phyloP scores from a whole-genome alignment of 371 early-diverging fungal species.

The Mucor velutinosus region DNA sequence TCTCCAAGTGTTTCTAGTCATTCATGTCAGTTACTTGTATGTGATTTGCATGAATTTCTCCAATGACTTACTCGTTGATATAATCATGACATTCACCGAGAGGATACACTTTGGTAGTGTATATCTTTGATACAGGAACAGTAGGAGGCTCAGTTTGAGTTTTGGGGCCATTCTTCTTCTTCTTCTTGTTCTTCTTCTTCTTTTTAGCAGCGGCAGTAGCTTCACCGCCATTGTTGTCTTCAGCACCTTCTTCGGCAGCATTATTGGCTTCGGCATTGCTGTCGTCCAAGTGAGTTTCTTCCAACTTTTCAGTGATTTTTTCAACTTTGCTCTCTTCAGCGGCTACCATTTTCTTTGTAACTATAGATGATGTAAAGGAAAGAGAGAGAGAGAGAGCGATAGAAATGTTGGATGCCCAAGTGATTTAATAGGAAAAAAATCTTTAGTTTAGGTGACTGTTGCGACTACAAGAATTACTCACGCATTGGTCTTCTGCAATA shows the following conservation, averaged over 20 bases:
- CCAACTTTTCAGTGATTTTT: constrained; percentile 12
- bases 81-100: constrained; percentile 77
- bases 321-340: constrained; percentile 18
- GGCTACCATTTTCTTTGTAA: constrained; percentile 12
- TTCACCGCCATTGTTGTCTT: constrained; percentile 1
- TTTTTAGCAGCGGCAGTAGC: constrained; percentile 29
- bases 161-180: constrained; percentile 64
- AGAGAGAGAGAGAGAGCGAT: neutral
- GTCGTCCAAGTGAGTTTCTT: constrained; percentile 21
- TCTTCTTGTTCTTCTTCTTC: constrained; percentile 75
- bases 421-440: neutral
- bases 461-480: neutral
- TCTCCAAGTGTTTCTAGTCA: constrained; percentile 69
- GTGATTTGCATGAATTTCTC: constrained; percentile 6
- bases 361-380: neutral
- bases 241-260: neutral
- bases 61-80: constrained; percentile 62
- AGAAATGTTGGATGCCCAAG: neutral
- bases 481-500: neutral
- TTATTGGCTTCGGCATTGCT: constrained; percentile 1
- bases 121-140: constrained; percentile 80
- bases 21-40: neutral
- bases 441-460: constrained; percentile 3
- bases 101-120: constrained; percentile 67
- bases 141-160: constrained; percentile 78